Conservation (phyloP, 1,284 basidiomycete species). For the Ceratobasidium sp. region DNA sequence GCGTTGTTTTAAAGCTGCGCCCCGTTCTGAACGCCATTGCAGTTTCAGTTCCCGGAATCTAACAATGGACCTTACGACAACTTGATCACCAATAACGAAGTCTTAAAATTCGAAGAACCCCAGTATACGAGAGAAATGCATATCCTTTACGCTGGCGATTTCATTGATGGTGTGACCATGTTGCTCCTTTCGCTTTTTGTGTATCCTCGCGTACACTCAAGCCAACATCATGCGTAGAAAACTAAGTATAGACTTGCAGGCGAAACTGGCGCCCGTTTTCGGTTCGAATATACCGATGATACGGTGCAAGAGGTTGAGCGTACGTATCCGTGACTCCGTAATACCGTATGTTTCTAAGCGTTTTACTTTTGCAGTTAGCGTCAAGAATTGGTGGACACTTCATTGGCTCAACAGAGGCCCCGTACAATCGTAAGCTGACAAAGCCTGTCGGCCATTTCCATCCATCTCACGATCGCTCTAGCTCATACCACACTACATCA, state of each 20-base stretch:
- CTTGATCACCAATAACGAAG: slow-evolving; percentile 19
- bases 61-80: slow-evolving; percentile 15
- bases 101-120: slow-evolving; percentile 5
- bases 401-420: slow-evolving; percentile 50
- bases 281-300: slow-evolving; percentile 47
- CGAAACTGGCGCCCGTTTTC: slow-evolving; percentile 47
- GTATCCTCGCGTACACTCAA: not conserved
- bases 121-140: slow-evolving; percentile 49
- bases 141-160: slow-evolving; percentile 51
- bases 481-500: slow-evolving; percentile 13
- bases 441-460: not conserved
- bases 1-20: not conserved
- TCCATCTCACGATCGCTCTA: not conserved
- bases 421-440: slow-evolving; percentile 44
- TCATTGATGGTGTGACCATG: slow-evolving; percentile 45
- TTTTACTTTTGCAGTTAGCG: slow-evolving; percentile 20
- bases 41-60: slow-evolving; percentile 23
- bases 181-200: not conserved
- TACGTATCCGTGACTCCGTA: slow-evolving; percentile 18
- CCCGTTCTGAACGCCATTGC: not conserved
- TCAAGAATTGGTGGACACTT: slow-evolving; percentile 49
- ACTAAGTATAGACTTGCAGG: slow-evolving; percentile 27
- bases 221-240: not conserved
- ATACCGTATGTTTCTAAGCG: slow-evolving; percentile 10
- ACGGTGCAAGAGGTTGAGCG: slow-evolving; percentile 44